Base-by-base conservation (phyloP, 768 basidiomycete genomes). In the Lyophyllum decastes region DNA sequence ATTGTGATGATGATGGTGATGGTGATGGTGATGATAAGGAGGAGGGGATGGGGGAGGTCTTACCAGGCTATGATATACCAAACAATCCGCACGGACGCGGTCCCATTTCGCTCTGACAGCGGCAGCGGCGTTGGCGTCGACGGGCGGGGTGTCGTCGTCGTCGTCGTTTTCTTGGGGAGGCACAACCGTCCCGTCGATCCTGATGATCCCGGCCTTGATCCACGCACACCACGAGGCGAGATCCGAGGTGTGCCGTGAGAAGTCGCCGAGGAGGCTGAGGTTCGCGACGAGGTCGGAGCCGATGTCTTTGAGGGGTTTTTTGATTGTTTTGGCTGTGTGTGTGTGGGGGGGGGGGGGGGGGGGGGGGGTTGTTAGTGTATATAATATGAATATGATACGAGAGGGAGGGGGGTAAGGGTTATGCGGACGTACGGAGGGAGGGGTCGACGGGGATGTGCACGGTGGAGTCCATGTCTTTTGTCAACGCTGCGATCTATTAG, bases 251-350 rank as follows among this genome's bases (percentile, higher is more conserved):
- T 66, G 64, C 14, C 64, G 64, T 24, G 72, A 64, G 55, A 76
- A 74, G 10, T 74, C 68, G 27, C 66, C 62, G 41, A 78, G 66
- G 27, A 77, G 67, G 45, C 62, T 69, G 19, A 76, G 64, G 52
- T 77, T 78, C 10, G 72, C 74, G 19, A 75, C 73, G 19, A 78
- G 73, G 53, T 72, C 73, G 11, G 65, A 63, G 5, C 73, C 76
- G 27, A 77, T 68, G 30, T 76, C 75, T 54, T 72, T 74, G 12
- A 78, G 60, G 4, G 67, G 62, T 49, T 73, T 76, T 40, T 65
- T 69, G 47, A 75, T 59, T 7, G 65, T 69, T 41, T 68, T 66
- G 2, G 69, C 75, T 75, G 62, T 14, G 34, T 33, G 5, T 40
- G n/a, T 11, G 14, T 49, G 33, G 6, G 16, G 30, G 24, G 8